These are phyloP conservation scores for Closterium sp. DNA, from an alignment of 139 green algal species.

Conservation along the genomic window DNA sequence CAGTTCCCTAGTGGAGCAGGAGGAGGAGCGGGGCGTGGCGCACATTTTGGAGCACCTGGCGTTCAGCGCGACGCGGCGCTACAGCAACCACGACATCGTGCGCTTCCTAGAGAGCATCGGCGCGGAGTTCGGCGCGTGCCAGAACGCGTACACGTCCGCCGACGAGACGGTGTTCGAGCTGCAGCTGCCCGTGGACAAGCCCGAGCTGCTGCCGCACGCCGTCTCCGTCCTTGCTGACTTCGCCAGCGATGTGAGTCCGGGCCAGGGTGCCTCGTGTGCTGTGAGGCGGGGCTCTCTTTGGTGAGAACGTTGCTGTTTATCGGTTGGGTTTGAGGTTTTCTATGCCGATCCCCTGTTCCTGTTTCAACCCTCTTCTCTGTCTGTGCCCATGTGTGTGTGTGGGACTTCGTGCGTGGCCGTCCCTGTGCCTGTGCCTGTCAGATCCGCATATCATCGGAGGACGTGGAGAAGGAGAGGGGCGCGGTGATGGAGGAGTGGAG, in stretches of 20 bases:
- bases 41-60: conserved; percentile 89
- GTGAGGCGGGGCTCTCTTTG: no score
- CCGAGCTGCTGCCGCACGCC: conserved; percentile 61
- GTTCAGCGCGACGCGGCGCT: conserved; percentile 79
- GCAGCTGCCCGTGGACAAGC: conserved; percentile 62
- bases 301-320: no score
- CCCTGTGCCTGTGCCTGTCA: background rate
- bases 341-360: no score
- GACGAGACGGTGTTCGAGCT: conserved; percentile 80
- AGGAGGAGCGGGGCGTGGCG: conserved; percentile 56
- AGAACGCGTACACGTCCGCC: conserved; percentile 79
- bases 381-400: no score
- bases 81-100: conserved; percentile 78
- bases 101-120: conserved; percentile 82
- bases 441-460: conserved; percentile 56
- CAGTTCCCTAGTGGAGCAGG: background rate
- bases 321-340: no score
- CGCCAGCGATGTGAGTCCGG: conserved; percentile 63
- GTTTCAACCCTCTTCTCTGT: no score
- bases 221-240: conserved; percentile 78
- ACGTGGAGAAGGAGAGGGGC: conserved; percentile 82
- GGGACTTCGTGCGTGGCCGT: background rate
- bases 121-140: conserved; percentile 79
- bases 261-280: no score
- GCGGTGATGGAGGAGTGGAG: conserved; percentile 87